Evolutionary conservation across 352 stramenopile genomes (phyloP).

Genomic region (Phytophthora citrophthora): DNA sequence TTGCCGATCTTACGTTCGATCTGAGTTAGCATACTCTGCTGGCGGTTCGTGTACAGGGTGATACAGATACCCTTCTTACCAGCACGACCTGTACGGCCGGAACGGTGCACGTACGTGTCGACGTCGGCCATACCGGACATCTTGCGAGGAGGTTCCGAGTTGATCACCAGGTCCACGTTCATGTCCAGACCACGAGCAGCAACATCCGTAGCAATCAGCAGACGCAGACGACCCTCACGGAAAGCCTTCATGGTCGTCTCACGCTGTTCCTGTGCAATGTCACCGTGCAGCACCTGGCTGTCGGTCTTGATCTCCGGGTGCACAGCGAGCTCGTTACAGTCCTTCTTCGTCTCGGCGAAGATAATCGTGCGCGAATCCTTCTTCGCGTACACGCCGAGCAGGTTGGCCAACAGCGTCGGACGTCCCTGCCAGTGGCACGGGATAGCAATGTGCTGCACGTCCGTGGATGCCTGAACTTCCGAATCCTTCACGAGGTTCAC

Average conservation of each 20-base stretch:
- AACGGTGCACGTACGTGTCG: slow-evolving; percentile 99
- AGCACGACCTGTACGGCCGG: slow-evolving; percentile 96
- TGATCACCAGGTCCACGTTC: slow-evolving; percentile 97
- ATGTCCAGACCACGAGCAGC: slow-evolving; percentile 97
- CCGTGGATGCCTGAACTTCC: slow-evolving; percentile 87
- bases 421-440: slow-evolving; percentile 92
- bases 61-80: slow-evolving; percentile 97
- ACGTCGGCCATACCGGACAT: slow-evolving; percentile 89
- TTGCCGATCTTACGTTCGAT: slow-evolving; percentile 92
- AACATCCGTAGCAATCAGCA: slow-evolving; percentile 97
- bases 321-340: slow-evolving; percentile 93
- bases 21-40: slow-evolving; percentile 75
- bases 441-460: slow-evolving; percentile 94
- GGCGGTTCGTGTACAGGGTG: slow-evolving; percentile 93
- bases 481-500: slow-evolving; percentile 94
- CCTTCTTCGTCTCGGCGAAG: slow-evolving; percentile 95
- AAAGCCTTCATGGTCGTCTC: slow-evolving; percentile 98
- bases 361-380: slow-evolving; percentile 93
- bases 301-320: slow-evolving; percentile 90
- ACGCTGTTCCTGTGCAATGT: slow-evolving; percentile 97
- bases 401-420: slow-evolving; percentile 72
- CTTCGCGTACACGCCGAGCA: slow-evolving; percentile 84
- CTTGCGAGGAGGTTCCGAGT: slow-evolving; percentile 92
- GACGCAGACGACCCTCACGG: slow-evolving; percentile 93
- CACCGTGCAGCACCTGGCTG: slow-evolving; percentile 94